A percentile compares a stretch with the other conserved stretches of the same genome.
These are phyloP conservation scores for Pseudocercospora crystallina DNA, from an alignment of 2,329 filamentous ascomycete genomes.

Conservation along the genomic window DNA sequence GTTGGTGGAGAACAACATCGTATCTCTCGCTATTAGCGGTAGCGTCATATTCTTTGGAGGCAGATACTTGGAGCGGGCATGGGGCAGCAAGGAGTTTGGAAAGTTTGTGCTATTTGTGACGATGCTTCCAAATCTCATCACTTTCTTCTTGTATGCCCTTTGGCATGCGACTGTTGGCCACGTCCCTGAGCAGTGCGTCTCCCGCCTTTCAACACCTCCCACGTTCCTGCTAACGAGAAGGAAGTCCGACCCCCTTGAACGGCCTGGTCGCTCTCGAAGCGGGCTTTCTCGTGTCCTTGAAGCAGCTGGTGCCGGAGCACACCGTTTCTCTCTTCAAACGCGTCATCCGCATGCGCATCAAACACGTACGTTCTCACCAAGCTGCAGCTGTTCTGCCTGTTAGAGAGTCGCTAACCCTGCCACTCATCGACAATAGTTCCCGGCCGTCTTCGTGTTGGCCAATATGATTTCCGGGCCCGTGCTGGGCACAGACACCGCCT, in stretches of 20 bases:
- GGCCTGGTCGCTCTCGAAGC: constrained; percentile 89
- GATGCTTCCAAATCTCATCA: constrained; percentile 75
- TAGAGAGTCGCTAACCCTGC: neutral
- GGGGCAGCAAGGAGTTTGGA: constrained; percentile 87
- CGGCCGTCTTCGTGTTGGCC: constrained; percentile 70
- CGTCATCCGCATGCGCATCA: constrained; percentile 83
- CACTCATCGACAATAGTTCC: constrained; percentile 49
- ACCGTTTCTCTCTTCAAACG: constrained; percentile 92
- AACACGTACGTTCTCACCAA: constrained; percentile 45
- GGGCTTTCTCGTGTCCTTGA: constrained; percentile 93
- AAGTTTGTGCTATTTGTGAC: constrained; percentile 81
- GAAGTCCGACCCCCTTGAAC: constrained; percentile 72
- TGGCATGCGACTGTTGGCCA: constrained; percentile 69
- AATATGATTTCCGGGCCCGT: constrained; percentile 65
- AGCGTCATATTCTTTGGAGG: constrained; percentile 87
- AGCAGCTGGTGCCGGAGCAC: constrained; percentile 94
- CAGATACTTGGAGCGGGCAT: constrained; percentile 91
- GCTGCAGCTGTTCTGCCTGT: neutral
- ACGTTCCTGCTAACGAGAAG: constrained; percentile 2
- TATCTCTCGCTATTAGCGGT: constrained; percentile 75
- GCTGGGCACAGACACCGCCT: constrained; percentile 70
- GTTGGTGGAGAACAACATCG: constrained; percentile 88
- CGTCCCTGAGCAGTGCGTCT: constrained; percentile 64
- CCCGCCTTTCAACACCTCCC: neutral
- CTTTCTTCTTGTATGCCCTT: constrained; percentile 71